Conservation (phyloP, 768 basidiomycete genomes). For the Tylopilus vinaceipallidus region DNA sequence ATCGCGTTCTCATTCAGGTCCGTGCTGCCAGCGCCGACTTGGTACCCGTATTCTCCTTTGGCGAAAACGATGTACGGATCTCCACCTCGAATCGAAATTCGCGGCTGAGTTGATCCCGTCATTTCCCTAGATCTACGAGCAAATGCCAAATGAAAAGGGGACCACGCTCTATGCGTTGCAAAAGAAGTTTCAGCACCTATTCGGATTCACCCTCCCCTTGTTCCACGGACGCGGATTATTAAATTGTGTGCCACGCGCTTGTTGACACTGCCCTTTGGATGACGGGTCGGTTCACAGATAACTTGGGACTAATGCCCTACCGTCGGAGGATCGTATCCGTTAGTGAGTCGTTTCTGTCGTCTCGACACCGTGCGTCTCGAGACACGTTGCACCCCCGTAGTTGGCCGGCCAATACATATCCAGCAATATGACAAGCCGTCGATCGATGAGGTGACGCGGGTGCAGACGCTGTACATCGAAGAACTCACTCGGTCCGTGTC, state of each 20-base stretch:
- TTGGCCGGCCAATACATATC: slow-evolving; percentile 86
- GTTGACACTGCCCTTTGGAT: neutral
- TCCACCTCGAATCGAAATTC: neutral
- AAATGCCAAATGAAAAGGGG: slow-evolving; percentile 94
- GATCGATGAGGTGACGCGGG: slow-evolving; percentile 72
- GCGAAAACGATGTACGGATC: slow-evolving; percentile 88
- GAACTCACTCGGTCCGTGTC: slow-evolving; percentile 80
- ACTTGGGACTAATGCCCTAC: slow-evolving; percentile 93
- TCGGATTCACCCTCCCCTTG: slow-evolving; percentile 96
- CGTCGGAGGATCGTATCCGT: slow-evolving; percentile 94
- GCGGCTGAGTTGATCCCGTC: neutral
- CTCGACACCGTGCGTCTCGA: too few relatives aligned
- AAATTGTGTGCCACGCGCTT: slow-evolving; percentile 70
- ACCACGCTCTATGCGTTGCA: slow-evolving; percentile 85
- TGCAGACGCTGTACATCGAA: slow-evolving; percentile 86
- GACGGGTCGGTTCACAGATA: slow-evolving; percentile 54
- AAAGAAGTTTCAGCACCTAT: slow-evolving; percentile 86
- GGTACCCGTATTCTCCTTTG: slow-evolving; percentile 97
- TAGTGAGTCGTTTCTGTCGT: slow-evolving; percentile 54
- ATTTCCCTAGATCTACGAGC: slow-evolving; percentile 78
- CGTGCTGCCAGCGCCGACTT: slow-evolving; percentile 70
- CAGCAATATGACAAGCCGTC: slow-evolving; percentile 75
- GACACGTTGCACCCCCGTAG: slow-evolving; percentile 49
- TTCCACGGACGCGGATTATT: slow-evolving; percentile 95
- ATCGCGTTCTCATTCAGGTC: slow-evolving; percentile 1